phyloP scores from a whole-genome alignment of 1,284 basidiomycete genomes.

The Apiotrichum sp. region DNA sequence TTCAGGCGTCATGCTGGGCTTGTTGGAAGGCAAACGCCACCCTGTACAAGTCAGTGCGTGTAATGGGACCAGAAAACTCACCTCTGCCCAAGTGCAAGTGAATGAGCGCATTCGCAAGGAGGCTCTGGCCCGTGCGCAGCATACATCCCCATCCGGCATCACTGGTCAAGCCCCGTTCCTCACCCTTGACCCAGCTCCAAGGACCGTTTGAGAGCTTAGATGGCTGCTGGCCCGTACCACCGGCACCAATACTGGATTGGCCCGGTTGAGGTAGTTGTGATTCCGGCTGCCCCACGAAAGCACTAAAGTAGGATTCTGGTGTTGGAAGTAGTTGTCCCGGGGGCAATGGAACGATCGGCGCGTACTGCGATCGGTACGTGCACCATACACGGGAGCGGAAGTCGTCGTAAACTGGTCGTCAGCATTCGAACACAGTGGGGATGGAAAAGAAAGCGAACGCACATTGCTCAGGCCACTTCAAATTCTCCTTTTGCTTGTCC shows the following conservation, averaged over 20 bases:
- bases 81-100: constrained; percentile 79
- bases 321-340: constrained; percentile 33
- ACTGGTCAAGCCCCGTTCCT: constrained; percentile 75
- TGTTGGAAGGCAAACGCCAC: constrained; percentile 59
- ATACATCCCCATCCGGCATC: constrained; percentile 99
- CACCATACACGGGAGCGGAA: constrained; percentile 83
- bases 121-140: constrained; percentile 86
- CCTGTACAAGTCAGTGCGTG: constrained; percentile 51
- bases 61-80: constrained; percentile 47
- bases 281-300: constrained; percentile 34
- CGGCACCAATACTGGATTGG: not conserved
- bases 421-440: no score
- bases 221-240: not conserved
- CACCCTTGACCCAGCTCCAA: constrained; percentile 47
- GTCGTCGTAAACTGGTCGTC: constrained; percentile 69
- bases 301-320: constrained; percentile 49
- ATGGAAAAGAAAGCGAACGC: constrained; percentile 11
- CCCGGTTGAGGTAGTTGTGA: not conserved
- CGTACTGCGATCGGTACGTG: constrained; percentile 85
- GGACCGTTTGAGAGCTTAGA: constrained; percentile 15
- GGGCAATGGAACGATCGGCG: constrained; percentile 63
- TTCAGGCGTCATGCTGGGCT: constrained; percentile 16
- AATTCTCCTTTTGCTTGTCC: constrained; percentile 27
- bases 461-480: constrained; percentile 46
- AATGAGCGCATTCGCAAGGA: constrained; percentile 82